A percentile compares a stretch with the other conserved stretches of the same genome.
phyloP scores from a whole-genome alignment of 2,329 filamentous ascomycete species.

The Aspergillus sp. region DNA sequence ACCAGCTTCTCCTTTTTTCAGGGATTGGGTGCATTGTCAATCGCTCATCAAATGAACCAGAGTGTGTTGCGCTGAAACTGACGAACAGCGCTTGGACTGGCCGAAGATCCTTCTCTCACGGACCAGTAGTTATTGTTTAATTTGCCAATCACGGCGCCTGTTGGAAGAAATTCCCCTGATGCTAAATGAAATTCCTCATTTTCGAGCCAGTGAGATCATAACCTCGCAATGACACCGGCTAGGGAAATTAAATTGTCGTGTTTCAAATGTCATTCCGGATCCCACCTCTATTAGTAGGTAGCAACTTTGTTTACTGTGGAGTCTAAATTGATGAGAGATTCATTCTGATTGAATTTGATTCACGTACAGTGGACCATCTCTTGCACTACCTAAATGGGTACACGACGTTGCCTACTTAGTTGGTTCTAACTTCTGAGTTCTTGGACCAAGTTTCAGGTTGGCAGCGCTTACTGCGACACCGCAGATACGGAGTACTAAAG shows the following conservation, averaged over 20 bases:
- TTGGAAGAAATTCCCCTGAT: neutral
- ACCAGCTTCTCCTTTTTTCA: neutral
- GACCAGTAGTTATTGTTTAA: neutral
- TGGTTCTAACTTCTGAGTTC: no score
- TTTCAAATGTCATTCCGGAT: neutral
- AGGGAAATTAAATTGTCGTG: neutral
- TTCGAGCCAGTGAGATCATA: slow-evolving; percentile 3
- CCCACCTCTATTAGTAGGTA: no score
- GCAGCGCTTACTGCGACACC: slow-evolving; percentile 1
- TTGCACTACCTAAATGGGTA: no score
- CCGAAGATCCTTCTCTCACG: slow-evolving; percentile 1
- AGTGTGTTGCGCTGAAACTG: neutral
- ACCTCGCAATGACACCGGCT: neutral
- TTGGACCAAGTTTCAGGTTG: no score
- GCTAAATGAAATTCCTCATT: no score
- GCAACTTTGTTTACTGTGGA: no score
- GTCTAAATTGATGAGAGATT: no score
- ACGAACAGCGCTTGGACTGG: slow-evolving; percentile 3
- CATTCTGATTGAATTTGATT: no score
- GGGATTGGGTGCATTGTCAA: neutral
- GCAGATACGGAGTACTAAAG: neutral
- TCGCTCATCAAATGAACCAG: slow-evolving; percentile 3
- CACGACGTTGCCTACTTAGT: no score
- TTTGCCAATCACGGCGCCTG: neutral
- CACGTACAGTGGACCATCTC: no score